Base-by-base conservation (phyloP, 768 basidiomycete genomes). In the Myochromella boudieri region DNA sequence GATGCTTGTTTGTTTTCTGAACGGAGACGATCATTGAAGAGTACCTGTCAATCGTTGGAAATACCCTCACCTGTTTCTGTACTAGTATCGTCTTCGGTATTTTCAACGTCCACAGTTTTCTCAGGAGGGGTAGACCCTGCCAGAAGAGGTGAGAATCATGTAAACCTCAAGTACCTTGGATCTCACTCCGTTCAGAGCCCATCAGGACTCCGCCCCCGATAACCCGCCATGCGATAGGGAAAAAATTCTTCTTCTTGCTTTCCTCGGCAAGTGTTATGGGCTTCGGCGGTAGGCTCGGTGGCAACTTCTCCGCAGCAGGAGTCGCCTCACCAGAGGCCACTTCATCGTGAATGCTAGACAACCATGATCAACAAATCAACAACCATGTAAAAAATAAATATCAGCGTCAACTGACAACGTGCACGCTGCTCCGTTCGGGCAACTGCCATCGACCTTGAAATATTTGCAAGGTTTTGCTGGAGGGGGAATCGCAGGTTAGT, bases 201-300 rank as follows among this genome's bases (percentile, higher is more conserved):
- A 88, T 74, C 63, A 78, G 72, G n/a, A 88, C 87, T 3, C 87
- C 87, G 11, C 87, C 87, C 0, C 87, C 85, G 41, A 89, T 84
- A 10, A 89, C 85, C 33, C 87, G 75, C 87, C 87, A 89, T 3
- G 77, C 73, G 37, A 89, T 72, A 21, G 85, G 85, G 54, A 79
- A 83, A 60, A 70, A 84, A 48, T 75, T 74, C 51, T 66, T 80
- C 56, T 69, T 63, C 32, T 57, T 63, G 51, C 60, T 67, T 25
- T 71, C 70, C 33, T 74, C 72, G 26, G 64, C 60, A 8, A 42
- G 20, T 5, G 55, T 52, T 36, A 53, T 7, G 26, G 60, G 49
- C 36, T 60, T 56, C 12, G 50, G 45, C 7, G 56, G 61, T 29
- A 59, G 39, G 18, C 56, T 28, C 3, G 49, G 52, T 8, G 46